Evolutionary conservation across 257 asterid genomes (phyloP), one percentile per base, ranked within the genome.

Genomic region (Linaria vulgaris): DNA sequence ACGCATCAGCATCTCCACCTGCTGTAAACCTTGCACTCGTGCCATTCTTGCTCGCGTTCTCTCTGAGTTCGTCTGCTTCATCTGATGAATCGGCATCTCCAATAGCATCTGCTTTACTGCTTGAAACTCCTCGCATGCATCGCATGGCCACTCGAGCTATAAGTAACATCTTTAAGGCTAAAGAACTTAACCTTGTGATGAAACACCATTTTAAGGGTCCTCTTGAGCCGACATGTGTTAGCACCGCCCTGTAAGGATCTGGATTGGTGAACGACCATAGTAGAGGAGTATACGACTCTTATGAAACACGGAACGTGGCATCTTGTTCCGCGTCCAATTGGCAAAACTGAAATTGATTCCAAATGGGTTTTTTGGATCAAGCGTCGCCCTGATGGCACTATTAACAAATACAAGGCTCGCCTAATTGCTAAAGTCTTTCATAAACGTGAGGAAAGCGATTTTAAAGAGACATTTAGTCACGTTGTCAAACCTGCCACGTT

Each of bases 341-440:
- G 2, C 0, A 31, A 6, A 2, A 45, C 25, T 16, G 15, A 9
- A 2, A 39, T 45, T 9, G 55, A 43, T 4, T 61, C 31, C 15
- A 61, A 47, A 16, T 61, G 46, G 57, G 46, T 55, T 0, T 66
- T 55, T 24, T 45, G 22, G 4, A 27, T 27, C 3, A 27, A 27
- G 6, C 3, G 6, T 2, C 3, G 6, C 0, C 58, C 46, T 0
- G 58, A 63, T 63, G 62, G 58, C 4, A 13, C 47, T 3, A 27
- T 63, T 1, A 47, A 49, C 19, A 14, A 19, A 30, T 63, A 25
- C 10, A 63, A 63, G 21, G 58, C 59, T 7, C 31, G 59, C 9
- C 47, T 47, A 0, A 27, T 63, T 7, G 48, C 48, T 1, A 47
- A 47, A 24, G 59, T 58, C 0, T 63, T 47, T 17, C 57, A 44